phyloP scores from a whole-genome alignment of 1,284 basidiomycete species.

The Amylostereum chailletii region DNA sequence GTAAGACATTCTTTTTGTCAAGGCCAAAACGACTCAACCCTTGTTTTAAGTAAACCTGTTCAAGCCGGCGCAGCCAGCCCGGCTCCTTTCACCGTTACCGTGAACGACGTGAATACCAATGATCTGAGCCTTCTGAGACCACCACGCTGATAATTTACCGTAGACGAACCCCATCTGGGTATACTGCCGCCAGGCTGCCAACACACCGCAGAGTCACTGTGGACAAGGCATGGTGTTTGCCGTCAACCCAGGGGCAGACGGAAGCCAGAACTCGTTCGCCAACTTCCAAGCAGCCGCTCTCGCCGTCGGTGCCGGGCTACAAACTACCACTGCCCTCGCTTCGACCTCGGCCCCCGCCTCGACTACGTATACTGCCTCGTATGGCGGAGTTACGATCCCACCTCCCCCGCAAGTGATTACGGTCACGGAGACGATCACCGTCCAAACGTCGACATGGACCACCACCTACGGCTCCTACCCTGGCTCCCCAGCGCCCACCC shows the following conservation, averaged over 20 bases:
- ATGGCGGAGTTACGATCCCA: conserved; percentile 40
- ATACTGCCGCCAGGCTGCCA: conserved; percentile 29
- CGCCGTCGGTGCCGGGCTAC: conserved; percentile 36
- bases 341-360: conserved; percentile 24
- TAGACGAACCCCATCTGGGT: conserved; percentile 32
- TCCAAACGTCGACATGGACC: conserved; percentile 37
- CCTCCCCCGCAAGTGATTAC: conserved; percentile 26
- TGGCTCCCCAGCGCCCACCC: conserved; percentile 41
- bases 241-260: conserved; percentile 48
- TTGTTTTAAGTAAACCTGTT: too few relatives aligned
- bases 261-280: conserved; percentile 43
- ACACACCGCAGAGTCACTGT: conserved; percentile 38
- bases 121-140: background rate
- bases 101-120: conserved; percentile 24
- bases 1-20: conserved; percentile 24
- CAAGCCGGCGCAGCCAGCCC: conserved; percentile 18
- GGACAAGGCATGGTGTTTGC: conserved; percentile 58
- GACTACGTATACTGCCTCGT: conserved; percentile 29
- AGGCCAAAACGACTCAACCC: conserved; percentile 1
- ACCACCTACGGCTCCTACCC: conserved; percentile 47
- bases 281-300: conserved; percentile 47
- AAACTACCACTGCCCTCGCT: too few relatives aligned
- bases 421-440: conserved; percentile 28
- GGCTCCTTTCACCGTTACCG: conserved; percentile 23
- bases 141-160: background rate